These are phyloP conservation scores for Paraleonurus japonicus DNA, from an alignment of 257 asterid genomes.

Conservation along the genomic window DNA sequence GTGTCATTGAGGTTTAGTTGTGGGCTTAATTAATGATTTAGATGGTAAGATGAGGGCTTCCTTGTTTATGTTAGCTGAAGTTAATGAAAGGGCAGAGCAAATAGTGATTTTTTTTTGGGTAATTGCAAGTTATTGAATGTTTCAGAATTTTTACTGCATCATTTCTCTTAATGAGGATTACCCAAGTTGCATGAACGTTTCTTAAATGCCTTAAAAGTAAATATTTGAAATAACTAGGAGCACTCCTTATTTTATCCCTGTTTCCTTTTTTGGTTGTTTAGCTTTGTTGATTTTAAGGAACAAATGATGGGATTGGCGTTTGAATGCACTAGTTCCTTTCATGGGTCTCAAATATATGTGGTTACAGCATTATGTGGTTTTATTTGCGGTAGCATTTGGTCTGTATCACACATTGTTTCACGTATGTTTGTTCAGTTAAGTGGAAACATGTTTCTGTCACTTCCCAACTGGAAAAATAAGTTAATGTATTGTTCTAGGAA, in stretches of 20 bases:
- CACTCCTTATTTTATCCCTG: not conserved
- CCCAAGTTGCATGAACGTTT: not conserved
- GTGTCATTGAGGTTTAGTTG: not conserved
- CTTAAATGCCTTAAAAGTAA: not conserved
- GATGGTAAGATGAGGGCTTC: not conserved
- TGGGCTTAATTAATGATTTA: conserved; percentile 7
- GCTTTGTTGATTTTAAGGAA: conserved; percentile 7
- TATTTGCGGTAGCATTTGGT: not conserved
- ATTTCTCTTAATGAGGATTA: not conserved
- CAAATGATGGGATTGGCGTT: not conserved
- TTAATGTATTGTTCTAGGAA: not conserved
- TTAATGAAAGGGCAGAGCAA: conserved; percentile 18
- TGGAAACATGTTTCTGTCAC: not conserved
- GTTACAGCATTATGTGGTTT: not conserved
- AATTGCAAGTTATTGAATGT: conserved; percentile 4
- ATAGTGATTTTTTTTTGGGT: conserved; percentile 5
- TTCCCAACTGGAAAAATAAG: conserved; percentile 1
- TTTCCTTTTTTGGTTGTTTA: not conserved
- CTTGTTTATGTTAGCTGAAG: conserved; percentile 11
- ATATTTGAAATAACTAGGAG: not conserved
- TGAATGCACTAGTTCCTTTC: not conserved
- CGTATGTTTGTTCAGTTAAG: not conserved
- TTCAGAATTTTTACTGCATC: not conserved
- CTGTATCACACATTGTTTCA: not conserved
- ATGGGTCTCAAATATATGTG: not conserved